These are phyloP conservation scores for Entoloma clypeatum DNA, from an alignment of 1,284 basidiomycete species.

Conservation along the genomic window DNA sequence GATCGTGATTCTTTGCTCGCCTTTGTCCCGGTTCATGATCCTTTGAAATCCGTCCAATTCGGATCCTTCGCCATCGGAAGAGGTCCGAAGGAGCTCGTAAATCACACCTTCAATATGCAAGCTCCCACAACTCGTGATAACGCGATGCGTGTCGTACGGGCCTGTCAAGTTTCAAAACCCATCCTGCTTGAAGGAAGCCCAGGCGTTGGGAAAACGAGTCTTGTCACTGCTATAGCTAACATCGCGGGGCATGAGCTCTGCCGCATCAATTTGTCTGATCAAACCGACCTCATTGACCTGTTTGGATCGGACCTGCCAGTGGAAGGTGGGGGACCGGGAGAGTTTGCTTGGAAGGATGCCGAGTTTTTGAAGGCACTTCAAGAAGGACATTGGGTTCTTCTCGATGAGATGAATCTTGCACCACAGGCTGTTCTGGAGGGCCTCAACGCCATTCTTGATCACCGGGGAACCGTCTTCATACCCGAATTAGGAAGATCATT, in stretches of 20 bases:
- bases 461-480: constrained; percentile 93
- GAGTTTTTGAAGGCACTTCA: constrained; percentile 94
- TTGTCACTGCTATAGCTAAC: constrained; percentile 85
- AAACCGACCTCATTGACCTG: constrained; percentile 95
- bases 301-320: constrained; percentile 97
- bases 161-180: constrained; percentile 88
- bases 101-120: constrained; percentile 73
- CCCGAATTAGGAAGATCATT: constrained; percentile 95
- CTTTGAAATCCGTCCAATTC: constrained; percentile 49
- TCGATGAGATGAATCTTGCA: constrained; percentile 99
- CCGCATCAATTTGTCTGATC: constrained; percentile 99
- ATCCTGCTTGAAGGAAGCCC: constrained; percentile 97
- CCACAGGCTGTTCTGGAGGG: constrained; percentile 97
- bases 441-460: constrained; percentile 94
- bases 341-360: constrained; percentile 97
- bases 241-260: constrained; percentile 78
- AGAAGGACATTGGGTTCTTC: constrained; percentile 92
- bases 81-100: constrained; percentile 42
- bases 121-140: constrained; percentile 91
- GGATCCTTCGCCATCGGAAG: constrained; percentile 75
- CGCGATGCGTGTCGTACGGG: constrained; percentile 86
- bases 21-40: constrained; percentile 33
- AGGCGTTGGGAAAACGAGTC: constrained; percentile 98
- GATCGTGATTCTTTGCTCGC: constrained; percentile 22
- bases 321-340: constrained; percentile 86